Evolutionary conservation across 1,284 basidiomycete genomes (phyloP).

Genomic region (Leccinum subspadiceum): DNA sequence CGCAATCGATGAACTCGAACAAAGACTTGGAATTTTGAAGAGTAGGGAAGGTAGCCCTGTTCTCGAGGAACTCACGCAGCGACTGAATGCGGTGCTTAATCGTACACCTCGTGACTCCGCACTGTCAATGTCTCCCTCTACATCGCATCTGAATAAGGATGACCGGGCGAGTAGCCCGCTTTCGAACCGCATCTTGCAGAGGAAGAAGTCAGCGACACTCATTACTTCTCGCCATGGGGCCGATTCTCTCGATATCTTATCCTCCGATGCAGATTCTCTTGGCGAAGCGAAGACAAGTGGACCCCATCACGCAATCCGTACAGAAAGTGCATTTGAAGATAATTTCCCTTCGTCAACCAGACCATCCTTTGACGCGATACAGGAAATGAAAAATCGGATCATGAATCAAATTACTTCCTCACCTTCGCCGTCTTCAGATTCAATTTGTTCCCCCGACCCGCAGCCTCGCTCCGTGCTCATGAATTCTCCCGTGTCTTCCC

Average conservation of each 20-base stretch:
- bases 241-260: constrained; percentile 5
- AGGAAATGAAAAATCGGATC: constrained; percentile 65
- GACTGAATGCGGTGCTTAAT: constrained; percentile 46
- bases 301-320: constrained; percentile 2
- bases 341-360: constrained; percentile 26
- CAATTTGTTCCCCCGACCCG: constrained; percentile 16
- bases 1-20: constrained; percentile 55
- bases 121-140: constrained; percentile 12
- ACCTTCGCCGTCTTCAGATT: constrained; percentile 24
- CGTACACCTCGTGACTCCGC: constrained; percentile 33
- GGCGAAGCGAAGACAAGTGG: constrained; percentile 5
- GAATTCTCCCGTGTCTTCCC: constrained; percentile 14
- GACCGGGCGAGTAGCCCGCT: constrained; percentile 34
- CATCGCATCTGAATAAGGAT: constrained; percentile 9
- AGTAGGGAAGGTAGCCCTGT: constrained; percentile 63
- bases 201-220: constrained; percentile 18
- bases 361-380: constrained; percentile 51
- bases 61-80: constrained; percentile 54
- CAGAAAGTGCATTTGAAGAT: constrained; percentile 14
- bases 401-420: constrained; percentile 38
- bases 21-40: constrained; percentile 51
- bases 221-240: constrained; percentile 4
- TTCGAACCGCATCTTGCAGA: constrained; percentile 26
- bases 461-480: constrained; percentile 7
- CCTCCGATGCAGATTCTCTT: constrained; percentile 4